These are phyloP conservation scores for Leucosporidium scottii DNA, from an alignment of 768 basidiomycete genomes.

Conservation along the genomic window DNA sequence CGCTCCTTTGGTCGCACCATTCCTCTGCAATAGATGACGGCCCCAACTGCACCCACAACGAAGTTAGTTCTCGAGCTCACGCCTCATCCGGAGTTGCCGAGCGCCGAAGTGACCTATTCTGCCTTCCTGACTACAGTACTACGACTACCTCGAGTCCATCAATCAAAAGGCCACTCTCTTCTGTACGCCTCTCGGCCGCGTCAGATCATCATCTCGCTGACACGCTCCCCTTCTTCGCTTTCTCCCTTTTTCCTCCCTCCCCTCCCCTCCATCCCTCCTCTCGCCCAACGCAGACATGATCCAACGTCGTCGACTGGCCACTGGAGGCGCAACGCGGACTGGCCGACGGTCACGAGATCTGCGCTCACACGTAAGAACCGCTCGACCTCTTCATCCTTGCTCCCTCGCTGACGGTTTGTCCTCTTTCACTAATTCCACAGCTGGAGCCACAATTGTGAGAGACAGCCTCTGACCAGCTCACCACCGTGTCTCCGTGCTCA, in stretches of 20 bases:
- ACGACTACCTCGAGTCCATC: constrained; percentile 41
- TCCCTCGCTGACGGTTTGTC: not conserved
- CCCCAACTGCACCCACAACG: constrained; percentile 42
- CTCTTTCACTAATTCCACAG: constrained; percentile 10
- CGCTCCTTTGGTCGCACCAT: not conserved
- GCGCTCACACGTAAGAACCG: constrained; percentile 33
- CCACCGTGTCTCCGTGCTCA: constrained; percentile 25
- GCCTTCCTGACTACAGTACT: constrained; percentile 31
- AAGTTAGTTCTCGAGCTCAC: not conserved
- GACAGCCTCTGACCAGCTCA: not conserved
- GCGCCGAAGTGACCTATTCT: too few relatives aligned
- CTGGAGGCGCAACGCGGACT: constrained; percentile 43
- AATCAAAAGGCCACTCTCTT: constrained; percentile 37
- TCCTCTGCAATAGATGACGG: constrained; percentile 43
- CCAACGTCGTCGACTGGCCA: constrained; percentile 44
- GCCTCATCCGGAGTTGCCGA: too few relatives aligned
- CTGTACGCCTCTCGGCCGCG: not conserved
- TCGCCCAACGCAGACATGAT: not conserved
- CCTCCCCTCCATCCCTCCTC: not conserved
- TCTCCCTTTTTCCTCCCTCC: not conserved
- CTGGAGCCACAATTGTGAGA: constrained; percentile 8
- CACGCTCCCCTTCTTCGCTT: not conserved
- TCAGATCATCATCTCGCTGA: not conserved
- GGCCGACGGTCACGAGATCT: constrained; percentile 43
- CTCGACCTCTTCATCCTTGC: not conserved